These are phyloP conservation scores for Emergomyces orientalis DNA, from an alignment of 2,329 filamentous ascomycete genomes.

Conservation along the genomic window DNA sequence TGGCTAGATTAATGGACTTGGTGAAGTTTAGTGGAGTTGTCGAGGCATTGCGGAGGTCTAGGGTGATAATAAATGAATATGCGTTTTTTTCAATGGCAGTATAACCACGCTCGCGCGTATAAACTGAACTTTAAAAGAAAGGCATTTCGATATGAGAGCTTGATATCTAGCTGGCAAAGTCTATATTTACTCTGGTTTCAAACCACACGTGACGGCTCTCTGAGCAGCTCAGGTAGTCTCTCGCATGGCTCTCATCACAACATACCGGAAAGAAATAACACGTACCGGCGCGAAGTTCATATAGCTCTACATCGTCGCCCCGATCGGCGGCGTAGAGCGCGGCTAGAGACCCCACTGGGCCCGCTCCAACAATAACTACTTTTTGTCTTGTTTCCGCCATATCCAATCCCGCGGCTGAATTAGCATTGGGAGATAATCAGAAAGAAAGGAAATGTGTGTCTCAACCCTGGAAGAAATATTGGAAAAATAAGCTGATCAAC, in stretches of 20 bases:
- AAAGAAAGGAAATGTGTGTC: neutral
- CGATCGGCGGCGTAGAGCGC: conserved; percentile 84
- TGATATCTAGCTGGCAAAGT: neutral
- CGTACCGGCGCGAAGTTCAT: conserved; percentile 81
- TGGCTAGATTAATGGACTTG: conserved; percentile 93
- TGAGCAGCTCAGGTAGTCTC: neutral
- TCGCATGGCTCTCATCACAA: neutral
- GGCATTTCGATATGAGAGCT: neutral
- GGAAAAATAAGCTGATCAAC: neutral
- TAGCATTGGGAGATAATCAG: neutral
- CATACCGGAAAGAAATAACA: neutral
- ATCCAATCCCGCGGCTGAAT: neutral
- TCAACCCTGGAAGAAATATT: neutral
- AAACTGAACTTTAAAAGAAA: neutral
- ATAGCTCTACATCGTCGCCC: conserved; percentile 84
- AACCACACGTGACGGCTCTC: neutral
- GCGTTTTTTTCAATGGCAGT: neutral
- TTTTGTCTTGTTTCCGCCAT: conserved; percentile 44
- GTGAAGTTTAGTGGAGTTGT: conserved; percentile 89
- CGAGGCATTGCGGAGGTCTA: conserved; percentile 76
- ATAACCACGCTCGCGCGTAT: conserved; percentile 1
- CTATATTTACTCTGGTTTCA: neutral
- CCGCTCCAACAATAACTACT: conserved; percentile 78
- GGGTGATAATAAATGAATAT: neutral
- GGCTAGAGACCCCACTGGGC: conserved; percentile 84